phyloP scores from a whole-genome alignment of 768 basidiomycete species.

The Heimioporus sp. region DNA sequence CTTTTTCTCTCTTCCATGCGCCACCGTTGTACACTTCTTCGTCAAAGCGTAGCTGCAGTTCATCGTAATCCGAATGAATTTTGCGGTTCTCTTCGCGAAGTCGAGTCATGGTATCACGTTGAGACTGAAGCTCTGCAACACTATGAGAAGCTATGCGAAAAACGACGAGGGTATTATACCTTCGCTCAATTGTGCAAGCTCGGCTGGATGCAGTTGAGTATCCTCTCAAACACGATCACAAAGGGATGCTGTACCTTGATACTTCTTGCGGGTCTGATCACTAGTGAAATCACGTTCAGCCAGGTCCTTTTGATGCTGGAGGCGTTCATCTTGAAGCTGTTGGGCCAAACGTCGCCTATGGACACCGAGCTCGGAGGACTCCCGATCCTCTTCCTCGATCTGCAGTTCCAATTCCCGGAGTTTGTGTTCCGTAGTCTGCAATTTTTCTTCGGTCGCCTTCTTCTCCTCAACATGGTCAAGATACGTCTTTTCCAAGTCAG shows the following conservation, averaged over 20 bases:
- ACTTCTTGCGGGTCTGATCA: constrained; percentile 83
- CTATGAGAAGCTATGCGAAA: constrained; percentile 4
- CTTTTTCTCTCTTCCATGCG: constrained; percentile 87
- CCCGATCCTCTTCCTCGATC: constrained; percentile 66
- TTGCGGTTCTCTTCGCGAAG: constrained; percentile 81
- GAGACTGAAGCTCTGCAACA: constrained; percentile 65
- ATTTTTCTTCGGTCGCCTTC: constrained; percentile 47
- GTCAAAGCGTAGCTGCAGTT: constrained; percentile 70
- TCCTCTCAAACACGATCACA: not conserved
- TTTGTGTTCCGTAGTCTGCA: constrained; percentile 50
- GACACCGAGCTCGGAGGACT: constrained; percentile 61
- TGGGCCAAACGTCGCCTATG: constrained; percentile 68
- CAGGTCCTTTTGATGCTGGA: constrained; percentile 78
- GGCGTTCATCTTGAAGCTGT: constrained; percentile 75
- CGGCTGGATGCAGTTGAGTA: constrained; percentile 42
- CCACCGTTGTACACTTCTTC: constrained; percentile 76
- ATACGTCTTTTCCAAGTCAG: constrained; percentile 60
- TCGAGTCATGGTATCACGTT: constrained; percentile 71
- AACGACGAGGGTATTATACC: constrained; percentile 38
- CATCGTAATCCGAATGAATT: constrained; percentile 71
- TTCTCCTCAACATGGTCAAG: constrained; percentile 50
- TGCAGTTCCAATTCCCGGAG: constrained; percentile 59
- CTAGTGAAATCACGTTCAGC: constrained; percentile 73
- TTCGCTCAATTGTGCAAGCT: constrained; percentile 78
- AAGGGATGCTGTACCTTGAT: constrained; percentile 55